Base-by-base conservation (phyloP, 371 early-diverging fungal species). In the Haplosporangium sp. region DNA sequence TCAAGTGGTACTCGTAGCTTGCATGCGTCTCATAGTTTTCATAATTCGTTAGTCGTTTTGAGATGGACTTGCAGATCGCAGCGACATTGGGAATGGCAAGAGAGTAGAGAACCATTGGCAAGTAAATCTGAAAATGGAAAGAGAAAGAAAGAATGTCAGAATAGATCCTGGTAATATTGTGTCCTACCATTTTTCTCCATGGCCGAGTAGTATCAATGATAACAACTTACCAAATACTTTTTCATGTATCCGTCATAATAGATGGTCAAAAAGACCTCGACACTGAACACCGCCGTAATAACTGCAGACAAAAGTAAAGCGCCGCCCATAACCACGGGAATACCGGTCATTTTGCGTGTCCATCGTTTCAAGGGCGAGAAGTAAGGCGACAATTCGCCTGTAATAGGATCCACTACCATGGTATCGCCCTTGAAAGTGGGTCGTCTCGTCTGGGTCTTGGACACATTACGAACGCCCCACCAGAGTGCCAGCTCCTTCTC, bases 21-120 rank as follows among this genome's bases (percentile, higher is more conserved):
- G 91, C 82, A 46, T 89, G 90, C 5, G 93, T 93, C 72, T 89
- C 88, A 63, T 92, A 90, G 86, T 95, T 95, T 76, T 96, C 97
- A 81, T 90, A 91, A 36, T 93, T 85, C 55, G 90, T 95, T 55
- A 96, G 79, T 3, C 64, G 62, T 16, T 81, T 69, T 7, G 95
- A 89, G 61, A 93, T 83, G 18, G 82, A 67, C 52, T 84, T 86
- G 85, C 95, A 96, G 50, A 91, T 69, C 4, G 82, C 81, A 29
- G 89, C 87, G 65, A 94, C 87, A 37, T 85, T 82, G 18, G 95
- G 95, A 62, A 96, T 88, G n/a, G 88, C 81, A 11, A 90, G 86
- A 0, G 89, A 88, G 80, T 95, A 95, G 6, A 92, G 85, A 16
- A 93, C 80, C 42, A 91, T 89, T 20, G 95, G 95, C 7, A 90